Conservation (phyloP, 2,329 filamentous ascomycete species). For the Phialophora expanda region DNA sequence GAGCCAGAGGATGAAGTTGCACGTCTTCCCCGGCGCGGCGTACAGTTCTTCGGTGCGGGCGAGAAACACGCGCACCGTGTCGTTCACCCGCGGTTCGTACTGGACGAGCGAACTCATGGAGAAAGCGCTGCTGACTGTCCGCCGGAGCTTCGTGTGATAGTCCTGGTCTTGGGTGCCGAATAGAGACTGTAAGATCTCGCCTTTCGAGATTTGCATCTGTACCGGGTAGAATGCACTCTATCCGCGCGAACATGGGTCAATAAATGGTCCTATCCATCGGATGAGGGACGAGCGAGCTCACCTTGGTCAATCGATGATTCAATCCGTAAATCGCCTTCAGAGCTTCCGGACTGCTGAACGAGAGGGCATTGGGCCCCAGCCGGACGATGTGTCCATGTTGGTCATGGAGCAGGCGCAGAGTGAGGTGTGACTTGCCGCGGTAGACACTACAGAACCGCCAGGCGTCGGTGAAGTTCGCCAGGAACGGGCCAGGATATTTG, state of each 20-base stretch:
- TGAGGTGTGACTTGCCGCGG: background rate
- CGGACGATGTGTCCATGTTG: conserved; percentile 76
- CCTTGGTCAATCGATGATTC: conserved; percentile 80
- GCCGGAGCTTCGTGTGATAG: conserved; percentile 74
- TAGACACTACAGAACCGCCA: background rate
- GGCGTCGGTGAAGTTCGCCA: background rate
- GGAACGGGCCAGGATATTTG: background rate
- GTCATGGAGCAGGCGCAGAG: conserved; percentile 59
- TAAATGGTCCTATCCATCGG: background rate
- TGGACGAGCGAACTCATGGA: conserved; percentile 32
- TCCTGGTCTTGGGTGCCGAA: conserved; percentile 75
- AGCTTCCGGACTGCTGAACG: conserved; percentile 73
- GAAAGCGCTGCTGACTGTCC: conserved; percentile 76
- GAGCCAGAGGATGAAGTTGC: conserved; percentile 50
- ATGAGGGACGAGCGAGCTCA: background rate
- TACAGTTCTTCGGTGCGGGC: conserved; percentile 63
- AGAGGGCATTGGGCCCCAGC: conserved; percentile 73
- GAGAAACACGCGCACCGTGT: conserved; percentile 73
- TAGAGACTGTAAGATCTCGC: conserved; percentile 69
- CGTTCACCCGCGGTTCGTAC: conserved; percentile 74
- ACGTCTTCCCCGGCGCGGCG: conserved; percentile 40
- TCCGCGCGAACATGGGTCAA: background rate
- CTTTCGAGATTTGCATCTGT: conserved; percentile 73
- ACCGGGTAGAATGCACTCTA: conserved; percentile 81
- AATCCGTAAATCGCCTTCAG: conserved; percentile 78